Percentiles rank a stretch among this genome's conserved stretches.
phyloP scores from a whole-genome alignment of 1,139 yeast species.

The Taphrina communis region DNA sequence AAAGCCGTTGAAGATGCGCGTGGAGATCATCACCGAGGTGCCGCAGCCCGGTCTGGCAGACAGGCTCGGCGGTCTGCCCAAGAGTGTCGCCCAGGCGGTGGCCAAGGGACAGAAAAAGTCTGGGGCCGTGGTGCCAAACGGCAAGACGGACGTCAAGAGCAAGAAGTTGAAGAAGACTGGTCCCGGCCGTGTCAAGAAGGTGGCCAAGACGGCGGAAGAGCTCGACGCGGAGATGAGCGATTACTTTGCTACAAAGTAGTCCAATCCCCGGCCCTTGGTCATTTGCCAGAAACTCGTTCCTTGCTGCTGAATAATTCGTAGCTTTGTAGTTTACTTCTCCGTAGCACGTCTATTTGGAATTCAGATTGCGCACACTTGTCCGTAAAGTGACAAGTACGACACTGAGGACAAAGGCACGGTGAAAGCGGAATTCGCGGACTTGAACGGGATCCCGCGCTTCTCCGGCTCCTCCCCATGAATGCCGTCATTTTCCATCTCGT shows the following conservation, averaged over 20 bases:
- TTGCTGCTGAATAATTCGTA: too few relatives aligned
- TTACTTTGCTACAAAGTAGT: constrained; percentile 56
- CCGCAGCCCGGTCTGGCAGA: constrained; percentile 37
- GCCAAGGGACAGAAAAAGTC: constrained; percentile 56
- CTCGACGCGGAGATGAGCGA: constrained; percentile 92
- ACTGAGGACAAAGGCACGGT: not conserved
- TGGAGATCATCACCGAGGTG: constrained; percentile 24
- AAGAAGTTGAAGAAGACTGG: constrained; percentile 41
- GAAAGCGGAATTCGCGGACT: not conserved
- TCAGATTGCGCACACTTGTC: not conserved
- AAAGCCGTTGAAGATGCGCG: constrained; percentile 63
- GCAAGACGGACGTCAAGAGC: constrained; percentile 32
- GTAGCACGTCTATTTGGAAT: not conserved
- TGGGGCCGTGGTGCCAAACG: constrained; percentile 43
- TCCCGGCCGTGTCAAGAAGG: constrained; percentile 44
- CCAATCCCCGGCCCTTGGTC: too few relatives aligned
- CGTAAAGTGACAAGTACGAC: too few relatives aligned
- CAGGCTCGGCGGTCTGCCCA: constrained; percentile 56
- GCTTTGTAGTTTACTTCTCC: not conserved
- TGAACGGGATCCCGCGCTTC: not conserved
- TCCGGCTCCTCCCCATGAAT: not conserved
- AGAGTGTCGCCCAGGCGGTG: constrained; percentile 37
- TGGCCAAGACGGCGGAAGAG: constrained; percentile 82
- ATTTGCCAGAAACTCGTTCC: too few relatives aligned
- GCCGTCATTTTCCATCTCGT: constrained; percentile 3